Evolutionary conservation across 1,284 basidiomycete species (phyloP), one percentile per base, ranked within the genome.

Genomic region (Apiotrichum brassicae): DNA sequence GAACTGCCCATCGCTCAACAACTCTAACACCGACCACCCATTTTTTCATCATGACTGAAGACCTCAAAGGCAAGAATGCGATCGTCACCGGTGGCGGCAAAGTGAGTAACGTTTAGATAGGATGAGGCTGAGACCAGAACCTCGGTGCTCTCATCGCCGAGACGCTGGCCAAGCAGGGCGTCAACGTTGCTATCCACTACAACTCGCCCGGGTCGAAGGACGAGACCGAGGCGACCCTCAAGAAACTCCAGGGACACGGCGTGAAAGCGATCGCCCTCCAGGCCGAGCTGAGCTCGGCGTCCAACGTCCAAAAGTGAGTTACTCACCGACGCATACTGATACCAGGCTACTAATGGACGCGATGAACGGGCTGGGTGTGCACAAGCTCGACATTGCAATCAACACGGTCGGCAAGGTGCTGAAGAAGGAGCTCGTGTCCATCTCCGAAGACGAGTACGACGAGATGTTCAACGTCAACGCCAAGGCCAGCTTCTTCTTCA

Each of bases 351-450:
- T 57, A 46, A 32, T 39, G n/a, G 51, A 57, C 38, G 46, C 55
- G 9, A 46, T 46, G 14, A 22, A 42, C 1, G 51, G 48, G 19
- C 55, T 57, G 25, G 55, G 55, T 25, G 43, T 28, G 9, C 11
- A 19, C 26, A 53, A 46, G 37, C 39, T 58, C 19, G 56, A 61
- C 49, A 40, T 59, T 22, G 60, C 60, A 3, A 53, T 61, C 56
- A 59, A 61, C 51, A 61, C 58, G 7, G 53, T 61, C 48, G 60
- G 60, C 45, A 59, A 59, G 43, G 60, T 61, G 24, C 54, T 61
- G 45, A 61, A 61, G 55, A 61, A 61, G 52, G 53, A 53, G 9
- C 22, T 61, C 36, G 22, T 41, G 37, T 49, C 53, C 14, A 53
- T 59, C 46, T 51, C 43, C 37, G 60, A 61, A 46, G 26, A 23